Evolutionary conservation across 306 rosid species (phyloP).

Genomic region (Corylus americana): DNA sequence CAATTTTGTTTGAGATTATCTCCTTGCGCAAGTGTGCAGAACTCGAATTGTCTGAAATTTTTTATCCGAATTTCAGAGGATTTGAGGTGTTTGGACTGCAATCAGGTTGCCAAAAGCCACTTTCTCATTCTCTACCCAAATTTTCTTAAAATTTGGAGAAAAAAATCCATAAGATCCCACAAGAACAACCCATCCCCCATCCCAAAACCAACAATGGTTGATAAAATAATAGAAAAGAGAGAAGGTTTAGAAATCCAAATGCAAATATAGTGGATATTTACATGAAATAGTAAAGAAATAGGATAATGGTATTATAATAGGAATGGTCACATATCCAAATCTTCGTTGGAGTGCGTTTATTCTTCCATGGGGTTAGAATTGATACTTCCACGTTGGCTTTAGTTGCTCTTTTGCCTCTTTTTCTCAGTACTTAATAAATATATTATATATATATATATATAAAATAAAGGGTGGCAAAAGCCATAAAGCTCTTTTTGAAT

Average conservation of each 20-base stretch:
- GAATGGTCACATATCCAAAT: slow-evolving; percentile 46
- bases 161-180: too few relatives aligned
- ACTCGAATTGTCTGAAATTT: too few relatives aligned
- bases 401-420: slow-evolving; percentile 4
- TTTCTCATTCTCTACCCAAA: too few relatives aligned
- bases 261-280: background rate
- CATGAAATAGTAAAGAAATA: too few relatives aligned
- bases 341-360: slow-evolving; percentile 75
- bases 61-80: too few relatives aligned
- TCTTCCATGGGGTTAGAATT: slow-evolving; percentile 48
- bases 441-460: background rate
- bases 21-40: background rate
- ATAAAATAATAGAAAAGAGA: background rate
- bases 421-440: background rate
- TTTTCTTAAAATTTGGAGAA: too few relatives aligned
- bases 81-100: too few relatives aligned
- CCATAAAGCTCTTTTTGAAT: slow-evolving; percentile 23
- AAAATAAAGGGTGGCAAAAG: slow-evolving; percentile 19
- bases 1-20: background rate
- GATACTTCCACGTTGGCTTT: slow-evolving; percentile 46
- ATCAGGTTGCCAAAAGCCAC: too few relatives aligned
- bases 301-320: slow-evolving; percentile 20
- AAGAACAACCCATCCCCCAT: too few relatives aligned
- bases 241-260: background rate
- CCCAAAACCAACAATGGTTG: background rate